Conservation (phyloP, 2,329 filamentous ascomycete species). For the Colletotrichum ledebouriae region DNA sequence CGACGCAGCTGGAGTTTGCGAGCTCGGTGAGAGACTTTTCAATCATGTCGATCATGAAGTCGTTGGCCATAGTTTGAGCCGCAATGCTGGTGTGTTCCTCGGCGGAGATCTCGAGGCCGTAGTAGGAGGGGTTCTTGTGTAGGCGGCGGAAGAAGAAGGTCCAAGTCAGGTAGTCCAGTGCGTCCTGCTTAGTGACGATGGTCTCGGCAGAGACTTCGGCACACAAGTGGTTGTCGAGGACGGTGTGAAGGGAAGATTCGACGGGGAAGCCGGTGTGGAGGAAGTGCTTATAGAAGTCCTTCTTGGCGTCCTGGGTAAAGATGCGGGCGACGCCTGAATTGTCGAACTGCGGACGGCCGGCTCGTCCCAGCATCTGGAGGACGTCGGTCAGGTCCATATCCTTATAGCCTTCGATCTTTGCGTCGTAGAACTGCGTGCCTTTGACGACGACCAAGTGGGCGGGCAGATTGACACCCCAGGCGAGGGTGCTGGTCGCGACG, state of each 20-base stretch:
- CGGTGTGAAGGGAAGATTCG: constrained; percentile 95
- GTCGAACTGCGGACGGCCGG: constrained; percentile 96
- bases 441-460: constrained; percentile 98
- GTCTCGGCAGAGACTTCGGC: constrained; percentile 96
- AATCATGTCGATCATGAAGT: constrained; percentile 95
- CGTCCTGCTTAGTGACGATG: constrained; percentile 94
- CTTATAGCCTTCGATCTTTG: constrained; percentile 96
- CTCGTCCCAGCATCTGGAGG: constrained; percentile 96
- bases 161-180: constrained; percentile 97
- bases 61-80: constrained; percentile 89
- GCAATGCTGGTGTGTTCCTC: constrained; percentile 91
- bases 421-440: constrained; percentile 97
- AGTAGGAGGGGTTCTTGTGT: constrained; percentile 99
- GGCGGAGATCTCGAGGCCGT: constrained; percentile 91
- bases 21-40: constrained; percentile 87
- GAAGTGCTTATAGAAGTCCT: constrained; percentile 99
- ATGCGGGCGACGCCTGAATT: constrained; percentile 95
- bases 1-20: constrained; percentile 85
- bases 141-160: constrained; percentile 98
- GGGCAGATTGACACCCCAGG: constrained; percentile 98
- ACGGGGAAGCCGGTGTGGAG: constrained; percentile 98
- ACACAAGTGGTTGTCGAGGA: constrained; percentile 95
- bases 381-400: constrained; percentile 99
- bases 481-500: constrained; percentile 93
- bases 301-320: constrained; percentile 97